phyloP scores from a whole-genome alignment of 2,329 filamentous ascomycete genomes.

The Apiospora hydei region DNA sequence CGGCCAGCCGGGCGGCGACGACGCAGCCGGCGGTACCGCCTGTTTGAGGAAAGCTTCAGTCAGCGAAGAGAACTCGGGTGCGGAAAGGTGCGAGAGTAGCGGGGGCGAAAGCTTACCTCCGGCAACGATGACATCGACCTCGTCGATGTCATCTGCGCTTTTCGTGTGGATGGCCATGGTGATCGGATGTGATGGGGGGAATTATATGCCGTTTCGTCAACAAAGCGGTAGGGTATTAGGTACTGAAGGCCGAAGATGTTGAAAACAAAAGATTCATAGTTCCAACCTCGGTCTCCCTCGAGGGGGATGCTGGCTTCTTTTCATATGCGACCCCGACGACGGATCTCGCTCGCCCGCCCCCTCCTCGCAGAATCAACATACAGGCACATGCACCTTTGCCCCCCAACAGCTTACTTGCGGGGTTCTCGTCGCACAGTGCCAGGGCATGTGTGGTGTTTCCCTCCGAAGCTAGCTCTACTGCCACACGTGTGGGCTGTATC shows the following conservation, averaged over 20 bases:
- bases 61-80: not conserved
- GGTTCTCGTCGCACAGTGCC: not conserved
- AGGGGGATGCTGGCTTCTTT: not conserved
- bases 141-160: conserved; percentile 32
- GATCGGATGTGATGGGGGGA: not conserved
- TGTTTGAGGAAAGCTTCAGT: not conserved
- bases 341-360: no score
- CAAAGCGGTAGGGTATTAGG: not conserved
- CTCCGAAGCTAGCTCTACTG: not conserved
- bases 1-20: conserved; percentile 26
- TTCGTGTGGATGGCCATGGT: conserved; percentile 37
- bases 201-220: not conserved
- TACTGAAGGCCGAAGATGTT: not conserved
- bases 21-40: conserved; percentile 27
- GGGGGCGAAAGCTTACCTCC: conserved; percentile 35
- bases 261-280: not conserved
- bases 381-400: not conserved
- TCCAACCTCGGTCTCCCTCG: not conserved
- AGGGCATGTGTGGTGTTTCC: not conserved
- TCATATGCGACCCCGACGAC: not conserved
- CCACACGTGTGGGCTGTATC: not conserved
- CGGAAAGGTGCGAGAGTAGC: no score
- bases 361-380: not conserved
- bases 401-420: not conserved
- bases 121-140: conserved; percentile 41